phyloP scores from a whole-genome alignment of 192 early-diverging fungal genomes.

The Tieghemiomyces parasiticus region DNA sequence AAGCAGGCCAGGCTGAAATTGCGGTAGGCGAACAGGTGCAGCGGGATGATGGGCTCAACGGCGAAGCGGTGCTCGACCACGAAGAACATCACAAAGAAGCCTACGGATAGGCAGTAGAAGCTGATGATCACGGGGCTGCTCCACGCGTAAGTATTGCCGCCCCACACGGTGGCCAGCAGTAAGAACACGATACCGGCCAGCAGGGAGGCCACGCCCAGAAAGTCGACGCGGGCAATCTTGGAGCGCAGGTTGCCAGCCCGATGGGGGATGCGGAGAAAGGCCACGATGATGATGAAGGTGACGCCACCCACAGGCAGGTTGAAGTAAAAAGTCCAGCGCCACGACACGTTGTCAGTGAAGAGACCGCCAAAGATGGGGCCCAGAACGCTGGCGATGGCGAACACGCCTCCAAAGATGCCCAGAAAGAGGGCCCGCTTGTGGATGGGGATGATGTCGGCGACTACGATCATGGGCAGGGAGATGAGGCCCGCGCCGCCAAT shows the following conservation, averaged over 20 bases:
- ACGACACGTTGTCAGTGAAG: conserved; percentile 30
- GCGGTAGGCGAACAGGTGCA: conserved; percentile 35
- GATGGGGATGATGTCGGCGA: conserved; percentile 53
- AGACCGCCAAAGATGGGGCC: conserved; percentile 43
- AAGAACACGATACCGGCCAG: conserved; percentile 39
- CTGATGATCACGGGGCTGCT: conserved; percentile 36
- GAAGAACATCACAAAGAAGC: conserved; percentile 28
- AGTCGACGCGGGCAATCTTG: conserved; percentile 49
- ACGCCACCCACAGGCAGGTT: conserved; percentile 27
- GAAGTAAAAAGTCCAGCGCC: conserved; percentile 44
- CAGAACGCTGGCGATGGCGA: conserved; percentile 34
- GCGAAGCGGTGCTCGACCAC: conserved; percentile 25
- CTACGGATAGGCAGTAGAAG: conserved; percentile 23
- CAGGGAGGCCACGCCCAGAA: conserved; percentile 36
- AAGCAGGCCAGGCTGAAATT: conserved; percentile 18
- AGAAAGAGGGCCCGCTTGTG: conserved; percentile 48
- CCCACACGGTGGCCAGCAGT: conserved; percentile 54
- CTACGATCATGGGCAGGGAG: conserved; percentile 45
- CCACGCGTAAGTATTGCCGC: conserved; percentile 61
- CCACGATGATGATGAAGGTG: conserved; percentile 20
- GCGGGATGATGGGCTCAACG: conserved; percentile 44
- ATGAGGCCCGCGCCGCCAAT: conserved; percentile 52
- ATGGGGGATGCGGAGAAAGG: conserved; percentile 22
- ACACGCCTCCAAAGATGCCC: conserved; percentile 35
- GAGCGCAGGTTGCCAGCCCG: conserved; percentile 17